Conservation (phyloP, 208 protist species). For the Trypanosoma conorhini region DNA sequence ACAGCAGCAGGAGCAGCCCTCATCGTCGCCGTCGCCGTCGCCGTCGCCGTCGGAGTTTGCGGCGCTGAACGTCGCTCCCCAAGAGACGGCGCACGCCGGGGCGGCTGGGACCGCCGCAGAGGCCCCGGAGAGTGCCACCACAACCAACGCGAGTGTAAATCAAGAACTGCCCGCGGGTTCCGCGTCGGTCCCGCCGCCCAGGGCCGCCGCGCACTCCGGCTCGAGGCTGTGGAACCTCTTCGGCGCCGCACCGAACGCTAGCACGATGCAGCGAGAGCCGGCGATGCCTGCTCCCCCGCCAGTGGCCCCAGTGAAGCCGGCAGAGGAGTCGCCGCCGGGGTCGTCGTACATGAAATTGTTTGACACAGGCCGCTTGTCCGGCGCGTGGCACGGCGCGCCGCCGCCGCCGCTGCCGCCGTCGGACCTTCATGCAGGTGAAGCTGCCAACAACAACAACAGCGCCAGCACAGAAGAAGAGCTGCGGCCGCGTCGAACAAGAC, state of each 20-base stretch:
- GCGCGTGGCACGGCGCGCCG: neutral
- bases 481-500: slow-evolving; percentile 25
- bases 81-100: neutral
- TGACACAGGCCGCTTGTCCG: neutral
- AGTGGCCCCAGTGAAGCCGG: neutral
- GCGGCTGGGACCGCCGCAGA: neutral
- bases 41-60: neutral
- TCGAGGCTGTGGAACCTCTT: slow-evolving; percentile 3
- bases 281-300: neutral
- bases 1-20: neutral
- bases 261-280: neutral
- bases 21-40: neutral
- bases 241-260: neutral
- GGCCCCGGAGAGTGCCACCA: neutral
- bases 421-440: slow-evolving; percentile 2
- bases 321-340: neutral
- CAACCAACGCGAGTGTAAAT: neutral
- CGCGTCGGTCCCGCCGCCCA: slow-evolving; percentile 9
- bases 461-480: neutral
- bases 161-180: slow-evolving; percentile 1
- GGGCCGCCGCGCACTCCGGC: neutral
- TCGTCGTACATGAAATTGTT: slow-evolving; percentile 28
- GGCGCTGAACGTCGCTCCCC: neutral
- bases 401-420: slow-evolving; percentile 1
- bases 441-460: neutral